These are phyloP conservation scores for Zostera marina DNA, from an alignment of 116 monocot species.

Conservation along the genomic window DNA sequence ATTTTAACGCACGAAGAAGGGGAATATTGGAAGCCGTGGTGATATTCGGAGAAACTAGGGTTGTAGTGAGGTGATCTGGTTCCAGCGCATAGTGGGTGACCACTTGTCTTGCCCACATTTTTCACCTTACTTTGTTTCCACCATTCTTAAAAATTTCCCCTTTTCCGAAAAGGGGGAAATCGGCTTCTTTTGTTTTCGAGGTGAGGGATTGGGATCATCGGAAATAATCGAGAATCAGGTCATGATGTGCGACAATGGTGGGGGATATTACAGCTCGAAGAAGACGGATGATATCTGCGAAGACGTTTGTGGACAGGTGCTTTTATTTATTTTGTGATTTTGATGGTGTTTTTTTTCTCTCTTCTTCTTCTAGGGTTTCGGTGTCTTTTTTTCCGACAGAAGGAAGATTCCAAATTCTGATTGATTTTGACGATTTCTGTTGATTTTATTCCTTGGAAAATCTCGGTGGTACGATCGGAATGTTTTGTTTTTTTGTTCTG, in stretches of 20 bases:
- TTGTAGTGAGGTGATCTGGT: conserved; percentile 1
- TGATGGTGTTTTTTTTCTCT: too few species aligned
- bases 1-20: not conserved
- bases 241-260: conserved; percentile 4
- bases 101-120: not conserved
- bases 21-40: not conserved
- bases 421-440: too few species aligned
- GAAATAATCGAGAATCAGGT: too few species aligned
- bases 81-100: conserved; percentile 6
- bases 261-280: conserved; percentile 10
- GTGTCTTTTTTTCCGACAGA: too few species aligned
- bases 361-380: too few species aligned
- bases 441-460: too few species aligned
- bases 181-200: not conserved
- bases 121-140: not conserved
- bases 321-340: not conserved
- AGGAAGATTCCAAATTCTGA: too few species aligned
- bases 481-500: too few species aligned
- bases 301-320: conserved; percentile 18
- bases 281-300: conserved; percentile 26
- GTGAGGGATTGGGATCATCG: not conserved
- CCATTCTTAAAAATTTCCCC: not conserved
- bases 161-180: not conserved
- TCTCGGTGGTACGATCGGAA: too few species aligned
- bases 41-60: not conserved